A percentile compares a stretch with the other conserved stretches of the same genome.
These are phyloP conservation scores for Globisporangium irregulare DNA, from an alignment of 352 stramenopile species.

Conservation along the genomic window DNA sequence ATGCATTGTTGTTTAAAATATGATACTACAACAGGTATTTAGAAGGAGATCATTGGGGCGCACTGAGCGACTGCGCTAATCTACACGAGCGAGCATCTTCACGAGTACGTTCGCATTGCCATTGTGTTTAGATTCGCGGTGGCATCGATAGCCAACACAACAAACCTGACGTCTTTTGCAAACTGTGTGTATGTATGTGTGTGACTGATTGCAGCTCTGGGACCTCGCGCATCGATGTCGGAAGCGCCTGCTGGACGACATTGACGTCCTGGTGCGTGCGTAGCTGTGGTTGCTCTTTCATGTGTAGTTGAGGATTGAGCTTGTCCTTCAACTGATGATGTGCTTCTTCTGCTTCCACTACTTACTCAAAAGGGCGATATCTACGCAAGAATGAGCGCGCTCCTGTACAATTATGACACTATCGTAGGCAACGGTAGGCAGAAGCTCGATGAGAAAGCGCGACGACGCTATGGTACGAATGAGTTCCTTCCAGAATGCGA, in stretches of 20 bases:
- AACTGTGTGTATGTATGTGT: not conserved
- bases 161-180: too few relatives aligned
- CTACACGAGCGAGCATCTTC: conserved; percentile 48
- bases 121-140: too few relatives aligned
- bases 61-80: conserved; percentile 39
- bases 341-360: conserved; percentile 1
- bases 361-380: conserved; percentile 28
- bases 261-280: conserved; percentile 42
- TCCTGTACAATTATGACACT: conserved; percentile 24
- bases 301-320: too few relatives aligned
- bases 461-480: conserved; percentile 47
- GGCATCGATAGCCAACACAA: too few relatives aligned
- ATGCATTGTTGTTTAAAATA: not conserved
- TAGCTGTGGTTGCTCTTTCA: not conserved
- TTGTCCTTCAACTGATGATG: not conserved
- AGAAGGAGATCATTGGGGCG: conserved; percentile 58
- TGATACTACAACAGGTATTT: conserved; percentile 43
- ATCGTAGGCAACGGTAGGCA: conserved; percentile 11
- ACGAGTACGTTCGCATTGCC: conserved; percentile 25
- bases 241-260: conserved; percentile 46
- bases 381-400: conserved; percentile 40
- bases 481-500: not conserved
- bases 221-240: conserved; percentile 68
- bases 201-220: conserved; percentile 40
- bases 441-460: conserved; percentile 33